These are phyloP conservation scores for Adansonia madagascariensis DNA, from an alignment of 441 rosid species.

Conservation along the genomic window DNA sequence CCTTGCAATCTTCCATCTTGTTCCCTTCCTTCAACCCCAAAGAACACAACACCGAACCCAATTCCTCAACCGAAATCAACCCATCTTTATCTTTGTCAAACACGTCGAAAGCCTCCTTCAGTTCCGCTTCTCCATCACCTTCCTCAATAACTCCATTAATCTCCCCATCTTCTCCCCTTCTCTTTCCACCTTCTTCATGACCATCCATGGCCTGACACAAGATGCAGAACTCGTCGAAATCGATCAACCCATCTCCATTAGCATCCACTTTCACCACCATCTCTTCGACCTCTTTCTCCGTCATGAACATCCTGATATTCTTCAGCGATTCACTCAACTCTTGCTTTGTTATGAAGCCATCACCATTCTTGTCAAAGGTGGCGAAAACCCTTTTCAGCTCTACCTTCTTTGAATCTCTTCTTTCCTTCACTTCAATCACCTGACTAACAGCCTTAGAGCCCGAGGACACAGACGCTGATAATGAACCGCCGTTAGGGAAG, in stretches of 20 bases:
- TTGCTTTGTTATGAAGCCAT: slow-evolving; percentile 59
- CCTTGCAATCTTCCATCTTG: slow-evolving; percentile 54
- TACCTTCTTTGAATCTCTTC: neutral
- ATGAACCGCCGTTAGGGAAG: neutral
- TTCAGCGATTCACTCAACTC: slow-evolving; percentile 54
- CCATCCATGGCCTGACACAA: slow-evolving; percentile 28
- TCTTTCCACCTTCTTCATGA: neutral
- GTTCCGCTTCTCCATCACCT: slow-evolving; percentile 35
- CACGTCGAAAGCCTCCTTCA: slow-evolving; percentile 66
- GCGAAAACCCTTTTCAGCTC: slow-evolving; percentile 50
- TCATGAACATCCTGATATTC: slow-evolving; percentile 42
- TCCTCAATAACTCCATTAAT: neutral
- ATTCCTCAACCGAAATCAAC: slow-evolving; percentile 61
- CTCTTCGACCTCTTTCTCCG: slow-evolving; percentile 54
- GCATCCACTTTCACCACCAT: slow-evolving; percentile 51
- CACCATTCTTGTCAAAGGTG: slow-evolving; percentile 60
- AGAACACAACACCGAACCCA: slow-evolving; percentile 51
- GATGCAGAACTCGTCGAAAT: slow-evolving; percentile 57
- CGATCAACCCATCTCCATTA: slow-evolving; percentile 61
- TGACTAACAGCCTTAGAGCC: neutral
- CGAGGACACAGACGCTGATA: neutral
- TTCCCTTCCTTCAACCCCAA: slow-evolving; percentile 59
- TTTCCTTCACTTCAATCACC: neutral
- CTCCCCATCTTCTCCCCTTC: neutral
- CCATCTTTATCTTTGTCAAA: slow-evolving; percentile 69